These are phyloP conservation scores for Tuber indicum DNA, from an alignment of 495 filamentous ascomycete species.

Conservation along the genomic window DNA sequence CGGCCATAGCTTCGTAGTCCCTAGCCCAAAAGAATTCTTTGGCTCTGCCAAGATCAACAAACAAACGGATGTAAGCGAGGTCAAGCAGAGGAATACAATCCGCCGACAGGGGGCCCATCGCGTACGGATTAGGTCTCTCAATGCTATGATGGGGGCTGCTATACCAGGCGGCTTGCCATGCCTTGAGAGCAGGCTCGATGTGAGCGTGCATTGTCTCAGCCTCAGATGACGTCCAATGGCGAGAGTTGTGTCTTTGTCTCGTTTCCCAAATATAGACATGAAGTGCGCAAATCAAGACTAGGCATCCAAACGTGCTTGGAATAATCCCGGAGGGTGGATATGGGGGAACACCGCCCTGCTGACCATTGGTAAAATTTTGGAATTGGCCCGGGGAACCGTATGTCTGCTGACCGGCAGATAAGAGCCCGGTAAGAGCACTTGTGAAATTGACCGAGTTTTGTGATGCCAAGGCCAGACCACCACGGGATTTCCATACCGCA, in stretches of 20 bases:
- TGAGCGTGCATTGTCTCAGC: constrained; percentile 94
- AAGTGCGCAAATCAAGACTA: constrained; percentile 87
- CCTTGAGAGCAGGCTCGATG: constrained; percentile 87
- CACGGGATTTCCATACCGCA: constrained; percentile 67
- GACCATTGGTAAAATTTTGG: constrained; percentile 31
- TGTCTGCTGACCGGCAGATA: constrained; percentile 51
- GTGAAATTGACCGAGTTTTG: constrained; percentile 65
- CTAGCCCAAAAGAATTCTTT: constrained; percentile 94
- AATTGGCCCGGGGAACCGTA: constrained; percentile 41
- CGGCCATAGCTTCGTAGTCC: constrained; percentile 87
- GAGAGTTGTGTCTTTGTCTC: constrained; percentile 78
- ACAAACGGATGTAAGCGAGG: constrained; percentile 86
- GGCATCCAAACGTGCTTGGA: constrained; percentile 89
- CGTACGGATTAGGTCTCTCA: constrained; percentile 82
- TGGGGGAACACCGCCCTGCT: constrained; percentile 39
- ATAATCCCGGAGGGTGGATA: constrained; percentile 48
- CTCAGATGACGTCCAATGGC: constrained; percentile 84
- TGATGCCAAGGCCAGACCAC: constrained; percentile 60
- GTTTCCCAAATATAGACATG: constrained; percentile 99
- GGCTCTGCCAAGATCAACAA: constrained; percentile 82
- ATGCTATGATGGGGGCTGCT: constrained; percentile 78
- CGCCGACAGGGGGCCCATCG: constrained; percentile 80
- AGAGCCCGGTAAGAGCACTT: constrained; percentile 67
- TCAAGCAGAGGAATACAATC: constrained; percentile 94
- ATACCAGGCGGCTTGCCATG: constrained; percentile 93